Evolutionary conservation across 345 rosid genomes (phyloP), one percentile per base, ranked within the genome.

Genomic region (Turnera subulata): DNA sequence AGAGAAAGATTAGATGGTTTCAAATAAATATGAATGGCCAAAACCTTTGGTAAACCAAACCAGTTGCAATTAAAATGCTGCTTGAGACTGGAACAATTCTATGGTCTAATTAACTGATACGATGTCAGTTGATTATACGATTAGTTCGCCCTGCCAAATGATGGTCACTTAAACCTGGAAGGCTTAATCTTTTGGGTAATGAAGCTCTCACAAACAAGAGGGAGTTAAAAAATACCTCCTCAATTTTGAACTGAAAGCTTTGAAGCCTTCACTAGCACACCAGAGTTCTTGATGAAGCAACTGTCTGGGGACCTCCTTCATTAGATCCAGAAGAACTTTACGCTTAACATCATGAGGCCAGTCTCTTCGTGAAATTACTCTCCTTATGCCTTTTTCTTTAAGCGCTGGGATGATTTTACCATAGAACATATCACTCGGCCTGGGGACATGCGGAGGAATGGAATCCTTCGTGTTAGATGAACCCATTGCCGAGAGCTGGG

Each of bases 321-420:
- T 87, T 53, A 91, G 86, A 79, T 91, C 97, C 62, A 85, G 67
- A 58, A 85, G 82, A 74, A 91, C 97, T 75, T 85, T 88, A 52
- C 84, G 89, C 82, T 91, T 91, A 46, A 91, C 97, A 70, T 91
- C 97, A 64, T 82, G 89, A 67, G 97, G 97, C 97, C 97, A 91
- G 68, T 91, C 97, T 72, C 93, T 85, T 77, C 97, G 81, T 59
- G 97, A 91, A 67, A 85, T 91, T 45, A 84, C 93, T 78, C 87
- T 91, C 71, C 82, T 87, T 49, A 91, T 85, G 50, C 97, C 93
- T 74, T 87, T 87, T 73, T 91, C 97, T 76, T 91, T 91, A 50
- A 91, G 96, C 35, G 93, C 97, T 22, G 97, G 97, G 70, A 91
- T 91, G 66, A 91, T 91, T 82, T 91, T 91, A 44, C 93, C 97